Evolutionary conservation across 106 monocot species (phyloP).

Genomic region (Dendrobium huoshanense): DNA sequence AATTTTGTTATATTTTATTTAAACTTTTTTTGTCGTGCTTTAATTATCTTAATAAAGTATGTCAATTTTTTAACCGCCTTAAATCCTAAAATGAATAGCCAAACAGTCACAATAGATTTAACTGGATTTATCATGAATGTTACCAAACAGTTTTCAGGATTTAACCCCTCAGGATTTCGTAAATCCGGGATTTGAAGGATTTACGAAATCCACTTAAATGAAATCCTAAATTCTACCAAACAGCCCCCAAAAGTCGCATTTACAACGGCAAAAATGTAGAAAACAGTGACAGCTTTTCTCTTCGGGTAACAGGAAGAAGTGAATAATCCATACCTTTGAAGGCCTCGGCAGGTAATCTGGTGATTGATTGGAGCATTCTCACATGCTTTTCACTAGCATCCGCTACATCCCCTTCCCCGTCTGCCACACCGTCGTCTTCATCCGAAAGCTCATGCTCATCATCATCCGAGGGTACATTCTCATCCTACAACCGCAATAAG

Average conservation of each 20-base stretch:
- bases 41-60: no score
- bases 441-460: conserved; percentile 27
- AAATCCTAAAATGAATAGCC: no score
- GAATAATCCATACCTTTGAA: conserved; percentile 54
- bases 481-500: conserved; percentile 42
- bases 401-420: conserved; percentile 13
- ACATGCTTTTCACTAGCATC: conserved; percentile 39
- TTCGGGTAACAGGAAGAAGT: background rate
- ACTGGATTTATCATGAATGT: no score
- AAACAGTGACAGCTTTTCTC: background rate
- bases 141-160: no score
- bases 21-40: no score
- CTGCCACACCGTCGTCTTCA: conserved; percentile 11
- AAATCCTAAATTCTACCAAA: no score
- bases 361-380: conserved; percentile 75
- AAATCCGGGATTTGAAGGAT: no score
- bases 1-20: no score
- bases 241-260: conserved; percentile 4
- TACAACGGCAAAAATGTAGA: background rate
- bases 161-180: no score
- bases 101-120: no score
- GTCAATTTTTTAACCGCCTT: no score
- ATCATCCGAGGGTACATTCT: conserved; percentile 72
- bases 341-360: conserved; percentile 59
- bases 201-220: no score